Conservation (phyloP, 2,329 filamentous ascomycete species). For the Clarireedia paspali region DNA sequence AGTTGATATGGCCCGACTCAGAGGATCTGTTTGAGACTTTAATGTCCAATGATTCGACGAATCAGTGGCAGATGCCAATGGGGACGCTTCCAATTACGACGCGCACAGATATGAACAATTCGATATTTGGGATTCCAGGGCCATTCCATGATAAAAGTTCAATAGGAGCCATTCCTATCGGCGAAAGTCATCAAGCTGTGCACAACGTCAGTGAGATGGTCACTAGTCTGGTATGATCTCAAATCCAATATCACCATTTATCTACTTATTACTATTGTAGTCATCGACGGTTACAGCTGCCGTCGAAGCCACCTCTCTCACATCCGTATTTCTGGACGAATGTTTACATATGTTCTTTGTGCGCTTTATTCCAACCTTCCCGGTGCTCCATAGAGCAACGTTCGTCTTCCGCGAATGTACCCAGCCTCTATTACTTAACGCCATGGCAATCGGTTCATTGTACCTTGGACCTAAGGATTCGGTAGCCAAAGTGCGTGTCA, state of each 20-base stretch:
- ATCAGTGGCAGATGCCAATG: slow-evolving; percentile 37
- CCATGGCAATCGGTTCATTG: slow-evolving; percentile 38
- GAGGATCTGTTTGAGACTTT: slow-evolving; percentile 37
- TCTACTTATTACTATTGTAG: slow-evolving; percentile 17
- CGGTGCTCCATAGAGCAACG: slow-evolving; percentile 36
- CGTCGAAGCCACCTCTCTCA: slow-evolving; percentile 35
- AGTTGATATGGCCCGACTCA: slow-evolving; percentile 38
- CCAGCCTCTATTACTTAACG: slow-evolving; percentile 36
- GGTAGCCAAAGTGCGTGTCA: slow-evolving; percentile 28
- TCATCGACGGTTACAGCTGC: slow-evolving; percentile 38
- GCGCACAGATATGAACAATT: slow-evolving; percentile 21
- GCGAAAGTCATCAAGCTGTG: slow-evolving; percentile 36
- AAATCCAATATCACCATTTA: neutral
- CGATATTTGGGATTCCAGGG: slow-evolving; percentile 29
- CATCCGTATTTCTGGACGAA: slow-evolving; percentile 38
- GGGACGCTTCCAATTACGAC: slow-evolving; percentile 34
- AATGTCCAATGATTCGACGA: slow-evolving; percentile 33
- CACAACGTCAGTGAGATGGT: slow-evolving; percentile 38
- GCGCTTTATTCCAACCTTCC: slow-evolving; percentile 38
- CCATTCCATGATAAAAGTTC: slow-evolving; percentile 32
- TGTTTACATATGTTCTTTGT: slow-evolving; percentile 41
- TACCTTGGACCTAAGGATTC: slow-evolving; percentile 37
- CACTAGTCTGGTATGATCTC: slow-evolving; percentile 32
- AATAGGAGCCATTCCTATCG: slow-evolving; percentile 33
- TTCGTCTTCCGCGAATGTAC: slow-evolving; percentile 38